Base-by-base conservation (phyloP, 164 flowering plant genomes). In the Houttuynia cordata region DNA sequence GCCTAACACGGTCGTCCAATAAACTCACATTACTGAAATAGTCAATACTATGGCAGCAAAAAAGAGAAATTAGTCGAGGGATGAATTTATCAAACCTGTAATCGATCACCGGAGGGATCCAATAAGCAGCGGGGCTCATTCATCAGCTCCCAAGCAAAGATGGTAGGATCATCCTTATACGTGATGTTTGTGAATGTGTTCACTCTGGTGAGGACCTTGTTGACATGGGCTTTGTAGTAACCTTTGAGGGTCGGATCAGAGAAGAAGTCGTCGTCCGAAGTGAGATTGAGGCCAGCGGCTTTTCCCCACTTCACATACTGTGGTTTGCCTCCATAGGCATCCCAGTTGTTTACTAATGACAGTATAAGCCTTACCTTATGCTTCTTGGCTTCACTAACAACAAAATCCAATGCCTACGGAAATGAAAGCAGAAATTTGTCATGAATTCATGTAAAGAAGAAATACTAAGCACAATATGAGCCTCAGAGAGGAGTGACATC, bases 291-390 rank as follows among this genome's bases (percentile, higher is more conserved):
- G 61, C 94, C 98, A 5, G 87, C 87, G 25, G 69, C 86, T 70
- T 82, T 83, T 22, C 96, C 98, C 98, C 97, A 93, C 77, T 87
- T 83, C 10, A 84, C 92, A 71, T 93, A 89, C 59, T 93, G 98
- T 39, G 88, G 50, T 70, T 87, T 87, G 63, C 98, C 98, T 23
- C 97, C 98, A 63, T 83, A 93, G 21, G 88, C 88, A 4, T 86
- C 91, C 97, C 97, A 89, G 70, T 93, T 87, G 79, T 89, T 87
- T 8, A 57, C 54, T 34, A 89, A 69, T 19, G 97, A 83, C 71
- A 93, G 59, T 53, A 93, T 84, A 17, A 93, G 86, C 79, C 97
- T 84, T 66, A 93, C 83, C 68, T 87, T 84, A 69, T 80, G 70
- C 70, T 82, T 86, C 70, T 74, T 87, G 4, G 98, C 97, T 78